Conservation (phyloP, 179 eudicot genomes). For the Beta corolliflora region DNA sequence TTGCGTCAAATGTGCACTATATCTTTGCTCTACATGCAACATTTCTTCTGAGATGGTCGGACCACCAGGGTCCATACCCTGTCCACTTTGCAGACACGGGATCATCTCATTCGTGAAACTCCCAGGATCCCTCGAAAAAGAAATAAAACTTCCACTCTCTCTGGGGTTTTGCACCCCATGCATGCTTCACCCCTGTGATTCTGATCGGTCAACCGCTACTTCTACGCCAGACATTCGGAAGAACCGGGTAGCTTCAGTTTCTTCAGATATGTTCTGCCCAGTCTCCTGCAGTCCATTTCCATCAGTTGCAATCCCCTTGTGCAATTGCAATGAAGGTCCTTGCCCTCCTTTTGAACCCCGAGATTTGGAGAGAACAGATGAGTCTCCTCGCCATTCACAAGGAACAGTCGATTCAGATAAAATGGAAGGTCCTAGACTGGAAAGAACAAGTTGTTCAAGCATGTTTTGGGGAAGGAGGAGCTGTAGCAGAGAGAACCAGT, state of each 20-base stretch:
- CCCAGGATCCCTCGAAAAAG: conserved; percentile 63
- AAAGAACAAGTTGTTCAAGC: conserved; percentile 80
- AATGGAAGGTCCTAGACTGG: conserved; percentile 59
- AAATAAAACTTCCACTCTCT: conserved; percentile 61
- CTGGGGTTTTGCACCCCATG: conserved; percentile 84
- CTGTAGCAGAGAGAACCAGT: conserved; percentile 90
- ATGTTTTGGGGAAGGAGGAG: conserved; percentile 96
- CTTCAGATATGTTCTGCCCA: conserved; percentile 79
- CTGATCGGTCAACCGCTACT: conserved; percentile 41
- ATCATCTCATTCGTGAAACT: conserved; percentile 63
- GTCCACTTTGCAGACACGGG: conserved; percentile 85
- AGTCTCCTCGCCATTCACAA: conserved; percentile 53
- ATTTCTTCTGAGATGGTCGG: conserved; percentile 57
- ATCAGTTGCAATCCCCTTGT: conserved; percentile 69
- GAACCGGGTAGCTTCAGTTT: conserved; percentile 70
- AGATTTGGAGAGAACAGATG: conserved; percentile 54
- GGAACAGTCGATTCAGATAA: conserved; percentile 51
- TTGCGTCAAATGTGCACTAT: conserved; percentile 87
- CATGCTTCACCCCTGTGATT: conserved; percentile 74
- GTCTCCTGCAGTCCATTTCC: conserved; percentile 92
- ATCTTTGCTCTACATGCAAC: conserved; percentile 79
- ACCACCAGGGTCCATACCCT: conserved; percentile 92
- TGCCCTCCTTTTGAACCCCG: conserved; percentile 69
- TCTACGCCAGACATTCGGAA: conserved; percentile 54
- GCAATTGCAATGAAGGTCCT: conserved; percentile 81